phyloP scores from a whole-genome alignment of 768 basidiomycete species.

The Aureoboletus auriporus region DNA sequence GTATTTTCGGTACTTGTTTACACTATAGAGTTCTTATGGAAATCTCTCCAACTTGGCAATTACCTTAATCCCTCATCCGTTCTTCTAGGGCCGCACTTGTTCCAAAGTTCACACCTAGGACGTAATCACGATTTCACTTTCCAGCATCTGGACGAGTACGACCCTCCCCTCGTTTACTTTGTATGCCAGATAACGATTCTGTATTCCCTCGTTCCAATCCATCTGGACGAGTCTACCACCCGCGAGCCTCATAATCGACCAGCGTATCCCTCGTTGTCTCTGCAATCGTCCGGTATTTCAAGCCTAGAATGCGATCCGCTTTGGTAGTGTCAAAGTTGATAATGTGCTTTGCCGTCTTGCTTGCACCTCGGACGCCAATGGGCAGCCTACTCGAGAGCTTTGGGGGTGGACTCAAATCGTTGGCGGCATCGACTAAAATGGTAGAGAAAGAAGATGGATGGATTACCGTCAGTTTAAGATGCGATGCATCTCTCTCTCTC shows the following conservation, averaged over 20 bases:
- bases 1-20: no score
- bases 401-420: conserved; percentile 29
- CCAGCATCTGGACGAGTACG: no score
- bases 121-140: no score
- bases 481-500: no score
- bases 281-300: conserved; percentile 38
- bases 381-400: conserved; percentile 28
- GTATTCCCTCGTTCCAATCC: no score
- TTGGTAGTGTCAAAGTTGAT: conserved; percentile 35
- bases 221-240: conserved; percentile 29
- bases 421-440: conserved; percentile 35
- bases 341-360: conserved; percentile 23
- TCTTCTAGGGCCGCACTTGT: no score
- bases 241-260: conserved; percentile 39
- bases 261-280: conserved; percentile 40
- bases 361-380: conserved; percentile 33
- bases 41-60: no score
- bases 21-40: no score
- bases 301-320: conserved; percentile 36
- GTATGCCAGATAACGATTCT: no score
- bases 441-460: neutral
- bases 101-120: no score
- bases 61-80: no score
- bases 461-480: neutral
- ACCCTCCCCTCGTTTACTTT: no score